phyloP scores from a whole-genome alignment of 192 early-diverging fungal genomes.

The Rhizophagus prolifer region DNA sequence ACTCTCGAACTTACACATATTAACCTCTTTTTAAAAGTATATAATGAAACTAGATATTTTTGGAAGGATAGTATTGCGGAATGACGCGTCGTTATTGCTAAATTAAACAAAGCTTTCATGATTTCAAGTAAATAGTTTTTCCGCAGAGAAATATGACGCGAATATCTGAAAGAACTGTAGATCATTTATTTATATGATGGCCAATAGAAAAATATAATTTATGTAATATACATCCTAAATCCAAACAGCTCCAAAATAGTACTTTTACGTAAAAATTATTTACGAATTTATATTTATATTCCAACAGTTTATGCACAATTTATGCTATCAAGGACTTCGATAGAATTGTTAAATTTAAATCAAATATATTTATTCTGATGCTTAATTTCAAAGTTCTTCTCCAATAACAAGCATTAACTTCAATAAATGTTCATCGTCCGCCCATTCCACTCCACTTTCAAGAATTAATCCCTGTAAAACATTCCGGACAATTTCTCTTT shows the following conservation, averaged over 20 bases:
- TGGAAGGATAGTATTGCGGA: neutral
- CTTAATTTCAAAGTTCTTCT: constrained; percentile 18
- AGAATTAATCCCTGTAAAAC: constrained; percentile 38
- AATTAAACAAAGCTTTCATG: neutral
- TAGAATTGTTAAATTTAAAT: no score
- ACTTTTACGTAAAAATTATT: no score
- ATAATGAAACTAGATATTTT: neutral
- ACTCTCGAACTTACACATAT: neutral
- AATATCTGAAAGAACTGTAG: no score
- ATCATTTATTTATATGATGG: no score
- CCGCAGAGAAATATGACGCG: no score
- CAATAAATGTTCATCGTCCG: constrained; percentile 26
- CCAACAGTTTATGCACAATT: no score
- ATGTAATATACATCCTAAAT: no score
- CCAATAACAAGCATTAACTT: constrained; percentile 31
- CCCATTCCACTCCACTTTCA: constrained; percentile 38
- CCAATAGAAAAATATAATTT: no score
- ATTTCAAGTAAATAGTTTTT: neutral
- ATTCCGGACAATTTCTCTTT: constrained; percentile 31
- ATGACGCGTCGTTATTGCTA: neutral
- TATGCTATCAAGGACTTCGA: no score
- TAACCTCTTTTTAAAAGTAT: neutral
- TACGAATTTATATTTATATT: no score
- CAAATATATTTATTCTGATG: neutral
- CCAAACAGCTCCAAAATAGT: no score